Evolutionary conservation across 768 basidiomycete genomes (phyloP).

Genomic region (Leccinum ochraceum): DNA sequence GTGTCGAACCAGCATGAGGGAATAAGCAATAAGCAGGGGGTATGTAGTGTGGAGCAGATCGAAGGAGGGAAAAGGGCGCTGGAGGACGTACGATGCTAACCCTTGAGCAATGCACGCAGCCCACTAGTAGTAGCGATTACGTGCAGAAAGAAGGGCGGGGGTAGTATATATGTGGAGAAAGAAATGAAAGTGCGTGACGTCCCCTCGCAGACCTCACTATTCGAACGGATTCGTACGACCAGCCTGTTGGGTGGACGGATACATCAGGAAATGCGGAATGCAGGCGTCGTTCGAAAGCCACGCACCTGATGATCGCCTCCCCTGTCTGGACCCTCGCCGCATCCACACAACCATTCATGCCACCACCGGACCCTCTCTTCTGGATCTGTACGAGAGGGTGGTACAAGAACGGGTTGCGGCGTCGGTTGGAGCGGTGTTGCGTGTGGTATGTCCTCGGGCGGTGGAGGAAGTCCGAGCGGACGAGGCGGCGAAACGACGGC

Average conservation of each 20-base stretch:
- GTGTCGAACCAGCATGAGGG: constrained; percentile 4
- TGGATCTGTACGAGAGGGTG: constrained; percentile 23
- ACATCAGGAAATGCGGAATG: background rate
- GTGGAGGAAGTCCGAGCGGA: constrained; percentile 61
- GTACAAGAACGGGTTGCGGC: constrained; percentile 31
- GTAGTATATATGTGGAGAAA: constrained; percentile 10
- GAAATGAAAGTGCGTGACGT: constrained; percentile 5
- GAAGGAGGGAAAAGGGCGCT: constrained; percentile 7
- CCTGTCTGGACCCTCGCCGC: constrained; percentile 70
- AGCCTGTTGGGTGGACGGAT: constrained; percentile 43
- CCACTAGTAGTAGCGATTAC: constrained; percentile 12
- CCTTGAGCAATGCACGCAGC: no score
- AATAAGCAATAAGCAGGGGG: constrained; percentile 25
- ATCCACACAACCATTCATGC: constrained; percentile 87
- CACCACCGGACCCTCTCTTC: constrained; percentile 61
- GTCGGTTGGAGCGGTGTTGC: constrained; percentile 37
- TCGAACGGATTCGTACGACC: constrained; percentile 71
- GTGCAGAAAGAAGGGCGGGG: constrained; percentile 2
- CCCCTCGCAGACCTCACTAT: constrained; percentile 19
- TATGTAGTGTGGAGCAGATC: constrained; percentile 20
- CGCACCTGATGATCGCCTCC: constrained; percentile 72
- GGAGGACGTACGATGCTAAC: background rate
- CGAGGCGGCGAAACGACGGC: constrained; percentile 45
- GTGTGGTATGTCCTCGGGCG: constrained; percentile 37
- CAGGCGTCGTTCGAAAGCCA: background rate